Evolutionary conservation across 345 rosid species (phyloP).

Genomic region (Citrus glauca): DNA sequence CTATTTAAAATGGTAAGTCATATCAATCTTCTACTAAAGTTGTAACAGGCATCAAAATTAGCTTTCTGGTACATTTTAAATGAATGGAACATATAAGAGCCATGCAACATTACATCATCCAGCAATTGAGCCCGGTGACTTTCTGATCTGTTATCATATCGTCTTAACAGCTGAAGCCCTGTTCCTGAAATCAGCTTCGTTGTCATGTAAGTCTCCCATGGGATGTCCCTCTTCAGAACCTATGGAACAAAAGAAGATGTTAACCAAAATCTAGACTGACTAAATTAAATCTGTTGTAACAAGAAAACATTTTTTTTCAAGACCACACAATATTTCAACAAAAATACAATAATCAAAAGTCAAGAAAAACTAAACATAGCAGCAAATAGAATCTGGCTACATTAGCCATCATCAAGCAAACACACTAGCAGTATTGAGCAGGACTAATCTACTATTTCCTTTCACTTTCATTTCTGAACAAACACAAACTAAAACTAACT

Average conservation of each 20-base stretch:
- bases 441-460: background rate
- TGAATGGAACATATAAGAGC: background rate
- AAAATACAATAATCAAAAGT: background rate
- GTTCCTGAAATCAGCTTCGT: constrained; percentile 86
- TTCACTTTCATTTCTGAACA: background rate
- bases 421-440: background rate
- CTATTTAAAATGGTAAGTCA: background rate
- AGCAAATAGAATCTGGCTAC: background rate
- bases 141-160: constrained; percentile 78
- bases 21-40: background rate
- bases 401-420: background rate
- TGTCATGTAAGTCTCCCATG: constrained; percentile 98
- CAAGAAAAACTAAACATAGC: background rate
- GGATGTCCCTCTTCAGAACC: constrained; percentile 95
- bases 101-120: constrained; percentile 57
- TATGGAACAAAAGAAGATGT: constrained; percentile 18
- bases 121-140: constrained; percentile 79
- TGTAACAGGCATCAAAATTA: background rate
- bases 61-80: background rate
- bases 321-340: background rate
- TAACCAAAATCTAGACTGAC: constrained; percentile 9
- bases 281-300: background rate
- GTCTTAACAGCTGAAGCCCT: constrained; percentile 82
- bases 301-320: background rate
- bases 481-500: background rate